Base-by-base conservation (phyloP, 2,329 filamentous ascomycete species). In the Cordyceps cicadae region DNA sequence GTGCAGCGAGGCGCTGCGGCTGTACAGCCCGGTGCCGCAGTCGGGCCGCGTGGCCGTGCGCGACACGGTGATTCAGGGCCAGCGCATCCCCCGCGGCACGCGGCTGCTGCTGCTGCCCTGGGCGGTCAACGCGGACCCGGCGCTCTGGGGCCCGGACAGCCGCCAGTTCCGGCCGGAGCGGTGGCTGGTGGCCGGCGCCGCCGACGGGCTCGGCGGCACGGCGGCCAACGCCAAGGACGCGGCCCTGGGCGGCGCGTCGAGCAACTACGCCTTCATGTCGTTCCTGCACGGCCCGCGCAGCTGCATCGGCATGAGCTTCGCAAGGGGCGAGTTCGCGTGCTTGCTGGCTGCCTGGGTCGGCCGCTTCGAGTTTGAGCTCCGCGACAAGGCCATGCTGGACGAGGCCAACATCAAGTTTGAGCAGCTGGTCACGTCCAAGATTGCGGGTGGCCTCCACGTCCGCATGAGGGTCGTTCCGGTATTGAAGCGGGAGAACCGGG, bases 281-380 rank as follows among this genome's bases (percentile, higher is more conserved):
- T 96, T 96, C 72, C 71, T 95, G 55, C 90, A 95, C 68, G 92
- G 92, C 0, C 90, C 90, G 0, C 77, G 91, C 56, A 88, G 87
- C 66, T 96, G 91, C 68, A 95, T 96, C 64, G 91, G 91, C 0
- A 83, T 87, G 69, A 78, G 79, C 0, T 92, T 92, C 70, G 86
- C 89, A 0, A 85, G 84, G 67, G 83, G 86, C 0, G 90, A 93
- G 74, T 84, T 92, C 72, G 85, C 87, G 11, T 90, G 87, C 69
- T 70, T 93, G 62, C 69, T 94, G 14, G 88, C 88, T 14, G 81
- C 80, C 1, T 79, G 87, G 74, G 81, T 90, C 1, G 60, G 60
- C 32, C 52, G 46, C n/a, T 62, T 62, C 53, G 52, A 56, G 48
- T 50, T 50, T 50, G 15, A 29, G 48, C 48, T 50, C 48, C 24